Evolutionary conservation across 768 basidiomycete genomes (phyloP).

Genomic region (Peribolospora kevripleyi): DNA sequence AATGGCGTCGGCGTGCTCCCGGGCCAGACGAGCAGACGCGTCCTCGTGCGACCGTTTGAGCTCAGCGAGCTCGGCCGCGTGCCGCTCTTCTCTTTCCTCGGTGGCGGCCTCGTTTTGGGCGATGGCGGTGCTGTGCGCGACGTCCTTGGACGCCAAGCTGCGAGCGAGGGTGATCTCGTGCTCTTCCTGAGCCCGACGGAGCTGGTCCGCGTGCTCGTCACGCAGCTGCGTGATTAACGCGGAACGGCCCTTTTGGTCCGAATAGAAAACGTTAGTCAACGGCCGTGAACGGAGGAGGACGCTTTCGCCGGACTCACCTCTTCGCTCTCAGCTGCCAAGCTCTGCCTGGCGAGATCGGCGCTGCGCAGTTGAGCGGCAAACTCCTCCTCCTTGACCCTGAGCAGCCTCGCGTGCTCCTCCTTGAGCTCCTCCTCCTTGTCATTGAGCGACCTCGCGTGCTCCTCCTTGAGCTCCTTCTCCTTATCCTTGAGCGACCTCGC

Average conservation of each 20-base stretch:
- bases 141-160: too few relatives aligned
- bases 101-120: conserved; percentile 30
- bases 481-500: too few relatives aligned
- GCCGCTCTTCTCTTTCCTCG: conserved; percentile 31
- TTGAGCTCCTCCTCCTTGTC: conserved; percentile 42
- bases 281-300: too few relatives aligned
- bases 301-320: too few relatives aligned
- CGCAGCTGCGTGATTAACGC: conserved; percentile 4
- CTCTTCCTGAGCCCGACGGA: conserved; percentile 15
- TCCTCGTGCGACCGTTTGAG: conserved; percentile 11
- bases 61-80: conserved; percentile 22
- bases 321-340: too few relatives aligned
- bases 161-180: not conserved
- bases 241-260: not conserved
- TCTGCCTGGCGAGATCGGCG: too few relatives aligned
- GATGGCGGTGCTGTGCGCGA: conserved; percentile 19
- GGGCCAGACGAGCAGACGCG: not conserved
- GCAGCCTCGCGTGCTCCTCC: conserved; percentile 38
- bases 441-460: conserved; percentile 14
- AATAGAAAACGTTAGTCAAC: too few relatives aligned
- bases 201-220: conserved; percentile 15
- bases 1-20: conserved; percentile 1
- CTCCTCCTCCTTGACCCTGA: conserved; percentile 28
- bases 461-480: not conserved
- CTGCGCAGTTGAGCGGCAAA: conserved; percentile 12